phyloP scores from a whole-genome alignment of 345 rosid genomes.

The Lumnitzera racemosa region DNA sequence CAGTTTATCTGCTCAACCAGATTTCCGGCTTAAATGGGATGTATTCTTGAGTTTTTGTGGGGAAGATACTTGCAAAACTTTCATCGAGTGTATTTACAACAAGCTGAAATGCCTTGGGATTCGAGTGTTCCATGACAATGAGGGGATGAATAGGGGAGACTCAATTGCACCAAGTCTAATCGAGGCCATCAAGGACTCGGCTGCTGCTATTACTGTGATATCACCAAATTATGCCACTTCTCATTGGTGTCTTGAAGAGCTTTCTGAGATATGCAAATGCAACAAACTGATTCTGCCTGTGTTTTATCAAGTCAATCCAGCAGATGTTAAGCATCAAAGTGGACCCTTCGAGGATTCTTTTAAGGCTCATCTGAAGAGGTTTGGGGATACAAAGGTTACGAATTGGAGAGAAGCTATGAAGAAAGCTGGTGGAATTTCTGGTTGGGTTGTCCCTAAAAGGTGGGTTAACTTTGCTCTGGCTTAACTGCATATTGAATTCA shows the following conservation, averaged over 20 bases:
- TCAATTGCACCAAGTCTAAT: constrained; percentile 8
- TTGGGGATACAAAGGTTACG: constrained; percentile 3
- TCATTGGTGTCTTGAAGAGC: constrained; percentile 26
- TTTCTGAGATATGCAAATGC: constrained; percentile 15
- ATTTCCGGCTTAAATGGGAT: constrained; percentile 17
- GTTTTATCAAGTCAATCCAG: constrained; percentile 19
- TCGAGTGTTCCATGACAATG: constrained; percentile 15
- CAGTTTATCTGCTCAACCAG: background rate
- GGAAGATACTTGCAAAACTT: constrained; percentile 16
- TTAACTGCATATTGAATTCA: too few relatives aligned
- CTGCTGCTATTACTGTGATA: constrained; percentile 12
- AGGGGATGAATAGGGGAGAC: constrained; percentile 14
- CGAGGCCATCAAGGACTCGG: constrained; percentile 22
- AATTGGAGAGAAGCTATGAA: constrained; percentile 18
- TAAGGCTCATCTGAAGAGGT: background rate
- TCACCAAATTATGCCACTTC: constrained; percentile 21
- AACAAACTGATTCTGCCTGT: constrained; percentile 17
- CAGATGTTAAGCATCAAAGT: constrained; percentile 9
- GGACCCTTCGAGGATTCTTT: constrained; percentile 7
- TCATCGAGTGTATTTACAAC: constrained; percentile 14
- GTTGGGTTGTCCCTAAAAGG: background rate
- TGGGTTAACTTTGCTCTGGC: too few relatives aligned
- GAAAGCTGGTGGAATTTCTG: constrained; percentile 8
- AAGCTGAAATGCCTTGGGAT: constrained; percentile 7
- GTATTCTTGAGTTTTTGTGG: constrained; percentile 32